A percentile compares a stretch with the other conserved stretches of the same genome.
phyloP scores from a whole-genome alignment of 352 stramenopile species.

The Thalassiosira delicatula region DNA sequence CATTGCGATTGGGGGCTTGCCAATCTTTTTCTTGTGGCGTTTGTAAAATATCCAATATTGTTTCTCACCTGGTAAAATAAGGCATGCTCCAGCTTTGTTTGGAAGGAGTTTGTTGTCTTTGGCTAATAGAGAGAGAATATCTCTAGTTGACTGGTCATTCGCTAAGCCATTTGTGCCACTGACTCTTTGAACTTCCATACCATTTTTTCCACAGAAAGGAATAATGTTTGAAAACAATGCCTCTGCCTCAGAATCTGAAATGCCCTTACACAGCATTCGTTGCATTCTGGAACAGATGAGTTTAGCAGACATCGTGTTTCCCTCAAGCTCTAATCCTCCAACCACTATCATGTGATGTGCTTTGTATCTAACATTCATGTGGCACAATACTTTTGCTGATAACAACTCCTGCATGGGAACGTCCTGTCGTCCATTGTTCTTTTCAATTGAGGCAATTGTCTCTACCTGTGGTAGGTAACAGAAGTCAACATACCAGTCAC shows the following conservation, averaged over 20 bases:
- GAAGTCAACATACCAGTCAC: no score
- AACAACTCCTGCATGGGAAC: no score
- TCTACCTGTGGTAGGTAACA: no score
- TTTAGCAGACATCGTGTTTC: no score
- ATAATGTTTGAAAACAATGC: neutral
- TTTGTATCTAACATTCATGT: no score
- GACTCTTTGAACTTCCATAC: conserved; percentile 4
- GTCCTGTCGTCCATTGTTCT: no score
- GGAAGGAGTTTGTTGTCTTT: conserved; percentile 7
- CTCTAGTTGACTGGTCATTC: neutral
- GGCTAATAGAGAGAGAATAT: neutral
- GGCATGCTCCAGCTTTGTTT: conserved; percentile 17
- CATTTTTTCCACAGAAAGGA: neutral
- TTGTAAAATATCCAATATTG: conserved; percentile 12
- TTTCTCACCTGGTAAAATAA: conserved; percentile 2
- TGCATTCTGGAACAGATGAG: no score
- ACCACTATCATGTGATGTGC: no score
- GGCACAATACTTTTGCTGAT: no score
- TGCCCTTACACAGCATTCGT: neutral
- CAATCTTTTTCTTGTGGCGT: neutral
- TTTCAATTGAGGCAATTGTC: no score
- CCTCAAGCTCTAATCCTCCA: no score
- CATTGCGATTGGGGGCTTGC: neutral
- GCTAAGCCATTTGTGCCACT: conserved; percentile 12
- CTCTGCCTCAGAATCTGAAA: conserved; percentile 10